phyloP scores from a whole-genome alignment of 768 basidiomycete genomes.

The Brasilioporus rufonigricans region DNA sequence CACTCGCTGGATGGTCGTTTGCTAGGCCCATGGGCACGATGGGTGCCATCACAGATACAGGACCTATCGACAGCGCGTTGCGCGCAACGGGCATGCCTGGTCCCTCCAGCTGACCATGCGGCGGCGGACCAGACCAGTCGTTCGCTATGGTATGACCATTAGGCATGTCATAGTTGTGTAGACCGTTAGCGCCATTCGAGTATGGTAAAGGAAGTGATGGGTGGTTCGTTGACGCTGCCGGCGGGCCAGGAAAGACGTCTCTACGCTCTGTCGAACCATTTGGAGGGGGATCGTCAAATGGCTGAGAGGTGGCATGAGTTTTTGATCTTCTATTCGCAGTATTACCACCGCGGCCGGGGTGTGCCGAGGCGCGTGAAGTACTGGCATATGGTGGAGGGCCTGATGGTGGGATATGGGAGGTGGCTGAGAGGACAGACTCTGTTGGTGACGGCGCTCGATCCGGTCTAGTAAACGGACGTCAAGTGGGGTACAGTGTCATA shows the following conservation, averaged over 20 bases:
- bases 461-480: conserved; percentile 36
- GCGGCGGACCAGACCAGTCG: conserved; percentile 50
- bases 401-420: conserved; percentile 55
- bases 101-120: conserved; percentile 63
- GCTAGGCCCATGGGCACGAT: conserved; percentile 25
- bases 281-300: conserved; percentile 42
- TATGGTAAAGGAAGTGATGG: conserved; percentile 52
- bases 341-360: conserved; percentile 33
- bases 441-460: conserved; percentile 70
- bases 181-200: conserved; percentile 35
- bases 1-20: conserved; percentile 34
- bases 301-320: conserved; percentile 35
- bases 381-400: conserved; percentile 27
- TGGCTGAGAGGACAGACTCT: conserved; percentile 70
- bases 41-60: conserved; percentile 25
- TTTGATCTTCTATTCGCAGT: conserved; percentile 43
- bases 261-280: conserved; percentile 37
- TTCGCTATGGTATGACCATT: conserved; percentile 33
- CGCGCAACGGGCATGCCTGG: conserved; percentile 75
- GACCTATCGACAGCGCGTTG: conserved; percentile 30
- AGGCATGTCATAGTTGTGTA: conserved; percentile 41
- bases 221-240: conserved; percentile 48
- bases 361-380: conserved; percentile 28
- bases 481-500: background rate
- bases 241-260: conserved; percentile 48